Evolutionary conservation across 2,329 filamentous ascomycete species (phyloP), one percentile per base, ranked within the genome.

Genomic region (Cryphonectria carpinicola): DNA sequence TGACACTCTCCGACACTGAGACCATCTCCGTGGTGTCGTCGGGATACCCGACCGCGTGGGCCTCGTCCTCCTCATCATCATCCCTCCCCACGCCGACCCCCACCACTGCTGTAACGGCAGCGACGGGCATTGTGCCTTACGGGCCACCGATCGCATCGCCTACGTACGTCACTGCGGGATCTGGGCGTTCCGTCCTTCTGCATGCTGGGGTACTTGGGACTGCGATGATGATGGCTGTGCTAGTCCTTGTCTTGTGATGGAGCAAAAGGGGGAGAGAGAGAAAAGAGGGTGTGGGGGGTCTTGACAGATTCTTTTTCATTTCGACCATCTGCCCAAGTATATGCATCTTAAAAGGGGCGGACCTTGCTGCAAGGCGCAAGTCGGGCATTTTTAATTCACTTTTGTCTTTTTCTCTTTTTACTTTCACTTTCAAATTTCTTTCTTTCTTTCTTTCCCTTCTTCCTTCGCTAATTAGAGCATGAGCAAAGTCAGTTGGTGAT

Each of bases 131-230:
- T 25, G 66, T 63, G 6, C 56, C 63, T 25, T 52, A 58, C 46
- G 10, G 37, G 10, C 63, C 65, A 37, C 63, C 66, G 4, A 28
- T 58, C 61, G 35, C 66, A 7, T 58, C 54, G 61, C 13, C 71
- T 14, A 63, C 56, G 5, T 69, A 54, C 17, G 39, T 67, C 49
- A 72, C 71, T 32, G 68, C 71, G 32, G 71, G 66, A 35, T 65
- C 71, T 32, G 22, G 46, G 17, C 68, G 63, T 14, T 68, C 54
- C 28, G 41, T 39, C 14, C 43, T 39, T 10, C 35, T 52, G 11
- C 65, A 62, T 14, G 62, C 28, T 10, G 66, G 66, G 1, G 5
- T 70, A 4, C 22, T 69, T 35, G 63, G 56, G 4, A 8, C 66
- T 41, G 25, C 65, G 10, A 28, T 65, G 10, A 37, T 25, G 28